These are phyloP conservation scores for Cercospora brassicicola DNA, from an alignment of 2,329 filamentous ascomycete species.

Conservation along the genomic window DNA sequence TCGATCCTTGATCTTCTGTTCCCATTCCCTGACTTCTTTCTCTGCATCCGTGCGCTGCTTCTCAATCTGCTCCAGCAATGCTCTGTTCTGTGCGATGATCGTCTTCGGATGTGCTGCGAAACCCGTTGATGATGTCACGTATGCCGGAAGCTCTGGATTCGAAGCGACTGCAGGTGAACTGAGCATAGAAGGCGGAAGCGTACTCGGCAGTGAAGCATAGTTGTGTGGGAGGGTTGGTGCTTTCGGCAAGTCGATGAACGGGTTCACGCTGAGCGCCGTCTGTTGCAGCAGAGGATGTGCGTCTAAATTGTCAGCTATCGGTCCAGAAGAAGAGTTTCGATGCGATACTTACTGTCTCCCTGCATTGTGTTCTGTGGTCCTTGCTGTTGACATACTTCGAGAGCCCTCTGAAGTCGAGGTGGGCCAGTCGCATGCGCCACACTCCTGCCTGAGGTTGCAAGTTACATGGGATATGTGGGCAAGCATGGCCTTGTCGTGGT, in stretches of 20 bases:
- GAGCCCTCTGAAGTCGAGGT: slow-evolving; percentile 11
- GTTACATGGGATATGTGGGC: background rate
- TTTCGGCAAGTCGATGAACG: slow-evolving; percentile 86
- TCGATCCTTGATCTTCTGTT: slow-evolving; percentile 62
- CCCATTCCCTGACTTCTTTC: slow-evolving; percentile 66
- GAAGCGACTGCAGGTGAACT: slow-evolving; percentile 45
- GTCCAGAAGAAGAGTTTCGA: background rate
- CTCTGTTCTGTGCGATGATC: slow-evolving; percentile 77
- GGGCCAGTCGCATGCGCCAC: slow-evolving; percentile 18
- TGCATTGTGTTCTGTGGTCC: slow-evolving; percentile 30
- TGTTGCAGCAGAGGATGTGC: slow-evolving; percentile 88
- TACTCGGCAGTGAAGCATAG: slow-evolving; percentile 85
- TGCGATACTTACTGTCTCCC: slow-evolving; percentile 33
- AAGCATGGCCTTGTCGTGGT: background rate
- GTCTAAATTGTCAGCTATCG: slow-evolving; percentile 34
- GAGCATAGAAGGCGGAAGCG: slow-evolving; percentile 72
- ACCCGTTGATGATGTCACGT: slow-evolving; percentile 72
- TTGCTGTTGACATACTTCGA: slow-evolving; percentile 5
- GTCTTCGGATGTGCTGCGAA: slow-evolving; percentile 84
- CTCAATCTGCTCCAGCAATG: slow-evolving; percentile 72
- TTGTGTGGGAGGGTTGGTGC: slow-evolving; percentile 92
- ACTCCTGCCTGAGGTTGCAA: slow-evolving; percentile 13
- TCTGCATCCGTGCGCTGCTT: slow-evolving; percentile 68
- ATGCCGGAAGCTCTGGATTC: slow-evolving; percentile 55
- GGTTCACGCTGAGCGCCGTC: slow-evolving; percentile 88